Percentiles rank a stretch among this genome's conserved stretches.
Evolutionary conservation across 352 stramenopile species (phyloP).

Genomic region (Phytophthora megakarya): DNA sequence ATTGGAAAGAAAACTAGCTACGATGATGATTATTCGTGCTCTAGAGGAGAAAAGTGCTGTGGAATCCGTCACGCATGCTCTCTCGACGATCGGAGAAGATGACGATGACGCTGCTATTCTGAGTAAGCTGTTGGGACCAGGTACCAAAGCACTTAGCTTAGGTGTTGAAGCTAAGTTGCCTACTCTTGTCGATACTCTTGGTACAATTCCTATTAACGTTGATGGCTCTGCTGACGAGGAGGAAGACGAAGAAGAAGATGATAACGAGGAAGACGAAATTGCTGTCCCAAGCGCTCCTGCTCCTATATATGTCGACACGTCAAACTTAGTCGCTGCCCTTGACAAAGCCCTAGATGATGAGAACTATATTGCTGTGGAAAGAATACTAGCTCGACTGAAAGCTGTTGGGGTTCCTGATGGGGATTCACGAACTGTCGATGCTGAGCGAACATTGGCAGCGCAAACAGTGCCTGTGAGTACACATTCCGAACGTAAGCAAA

Average conservation of each 20-base stretch:
- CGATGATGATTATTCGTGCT: slow-evolving; percentile 82
- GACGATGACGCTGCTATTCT: slow-evolving; percentile 31
- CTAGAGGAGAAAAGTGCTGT: slow-evolving; percentile 74
- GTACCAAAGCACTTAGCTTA: slow-evolving; percentile 59
- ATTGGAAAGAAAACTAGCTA: slow-evolving; percentile 74
- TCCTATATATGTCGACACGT: slow-evolving; percentile 37
- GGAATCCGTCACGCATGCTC: slow-evolving; percentile 51
- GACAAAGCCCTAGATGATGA: slow-evolving; percentile 71
- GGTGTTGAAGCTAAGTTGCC: slow-evolving; percentile 64
- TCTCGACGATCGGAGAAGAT: slow-evolving; percentile 34
- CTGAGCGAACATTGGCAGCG: slow-evolving; percentile 35
- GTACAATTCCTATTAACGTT: slow-evolving; percentile 23
- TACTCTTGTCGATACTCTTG: slow-evolving; percentile 38
- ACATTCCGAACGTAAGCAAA: slow-evolving; percentile 70
- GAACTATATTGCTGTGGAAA: slow-evolving; percentile 68
- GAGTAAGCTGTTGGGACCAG: slow-evolving; percentile 39
- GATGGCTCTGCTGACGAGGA: slow-evolving; percentile 15
- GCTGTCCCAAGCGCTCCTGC: slow-evolving; percentile 4
- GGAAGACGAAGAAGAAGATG: slow-evolving; percentile 18
- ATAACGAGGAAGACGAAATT: slow-evolving; percentile 7
- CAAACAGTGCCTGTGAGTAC: slow-evolving; percentile 44
- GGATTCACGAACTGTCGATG: slow-evolving; percentile 40
- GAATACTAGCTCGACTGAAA: slow-evolving; percentile 50
- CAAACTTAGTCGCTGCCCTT: slow-evolving; percentile 50
- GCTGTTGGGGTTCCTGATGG: slow-evolving; percentile 37